Conservation (phyloP, 495 filamentous ascomycete species). For the Lasiosphaeria hispida region DNA sequence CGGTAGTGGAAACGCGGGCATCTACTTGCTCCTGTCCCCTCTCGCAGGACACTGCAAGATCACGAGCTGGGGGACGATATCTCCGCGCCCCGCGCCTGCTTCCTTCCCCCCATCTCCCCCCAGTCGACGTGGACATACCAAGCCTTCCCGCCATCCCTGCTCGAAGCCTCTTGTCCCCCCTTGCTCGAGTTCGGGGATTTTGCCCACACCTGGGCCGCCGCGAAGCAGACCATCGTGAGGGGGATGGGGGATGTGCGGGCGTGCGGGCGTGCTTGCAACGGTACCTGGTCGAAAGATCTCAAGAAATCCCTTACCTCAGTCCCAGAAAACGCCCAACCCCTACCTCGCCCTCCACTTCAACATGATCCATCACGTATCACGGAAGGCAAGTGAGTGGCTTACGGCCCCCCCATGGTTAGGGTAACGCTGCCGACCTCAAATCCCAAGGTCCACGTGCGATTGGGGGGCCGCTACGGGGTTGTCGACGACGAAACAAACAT, state of each 20-base stretch:
- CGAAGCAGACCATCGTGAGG: constrained; percentile 2
- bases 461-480: background rate
- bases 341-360: constrained; percentile 8
- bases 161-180: constrained; percentile 12
- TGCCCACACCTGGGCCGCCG: constrained; percentile 14
- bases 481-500: background rate
- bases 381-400: background rate
- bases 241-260: background rate
- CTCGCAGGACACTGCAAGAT: too few relatives aligned
- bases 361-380: constrained; percentile 12
- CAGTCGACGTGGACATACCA: constrained; percentile 12
- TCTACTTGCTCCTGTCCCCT: too few relatives aligned
- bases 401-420: background rate
- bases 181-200: constrained; percentile 18
- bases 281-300: constrained; percentile 25
- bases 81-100: constrained; percentile 7
- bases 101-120: constrained; percentile 6
- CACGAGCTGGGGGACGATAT: background rate
- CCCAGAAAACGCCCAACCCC: constrained; percentile 17
- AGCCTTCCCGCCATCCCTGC: constrained; percentile 26
- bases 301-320: constrained; percentile 3
- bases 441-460: too few relatives aligned
- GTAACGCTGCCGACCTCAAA: background rate
- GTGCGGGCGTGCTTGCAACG: constrained; percentile 15
- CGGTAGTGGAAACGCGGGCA: background rate